Base-by-base conservation (phyloP, 257 asterid genomes). In the Lycium barbarum region DNA sequence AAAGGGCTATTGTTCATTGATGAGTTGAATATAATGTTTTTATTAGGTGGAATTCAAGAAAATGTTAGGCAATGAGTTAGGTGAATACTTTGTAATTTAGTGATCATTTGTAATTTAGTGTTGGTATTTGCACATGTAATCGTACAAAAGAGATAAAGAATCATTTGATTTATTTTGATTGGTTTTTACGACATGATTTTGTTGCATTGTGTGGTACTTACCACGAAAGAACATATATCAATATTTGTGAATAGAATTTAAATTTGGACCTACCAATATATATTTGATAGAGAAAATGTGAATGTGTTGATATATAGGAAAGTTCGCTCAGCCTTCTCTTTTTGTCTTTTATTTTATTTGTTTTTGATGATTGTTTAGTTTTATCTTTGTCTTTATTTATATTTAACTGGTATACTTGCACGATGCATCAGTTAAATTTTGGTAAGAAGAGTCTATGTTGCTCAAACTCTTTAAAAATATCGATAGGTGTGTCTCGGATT, bases 1-100 rank as follows among this genome's bases (percentile, higher is more conserved):
- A 83, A 55, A 67, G 82, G 79, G 84, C 36, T 17, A 35, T 49
- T 26, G 74, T 55, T 14, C 84, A 85, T n/a, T 70, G 51, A 73
- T 26, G 80, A 67, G 33, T 9, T 53, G 65, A 47, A 51, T 76
- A 26, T 13, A 68, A 14, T 76, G 12, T 22, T 51, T 73, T 51
- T 26, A 76, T 51, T 76, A 53, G 82, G 62, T 76, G 65, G 47
- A 59, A 22, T 53, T 76, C 8, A 76, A 26, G 47, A 26, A 51
- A 1, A 76, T 72, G 26, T 51, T 76, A 76, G 63, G 82, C 47
- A 51, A 51, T 7, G 63, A 76, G 22, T 76, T 76, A 76, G 65
- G 82, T 53, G 65, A 33, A 53, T 3, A 76, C 40, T 76, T 51
- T 76, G 82, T 76, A 76, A 76, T 76, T 76, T 76, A 76, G 81